Evolutionary conservation across 371 early-diverging fungal species (phyloP), one percentile per base, ranked within the genome.

Genomic region (Mucor sp.): DNA sequence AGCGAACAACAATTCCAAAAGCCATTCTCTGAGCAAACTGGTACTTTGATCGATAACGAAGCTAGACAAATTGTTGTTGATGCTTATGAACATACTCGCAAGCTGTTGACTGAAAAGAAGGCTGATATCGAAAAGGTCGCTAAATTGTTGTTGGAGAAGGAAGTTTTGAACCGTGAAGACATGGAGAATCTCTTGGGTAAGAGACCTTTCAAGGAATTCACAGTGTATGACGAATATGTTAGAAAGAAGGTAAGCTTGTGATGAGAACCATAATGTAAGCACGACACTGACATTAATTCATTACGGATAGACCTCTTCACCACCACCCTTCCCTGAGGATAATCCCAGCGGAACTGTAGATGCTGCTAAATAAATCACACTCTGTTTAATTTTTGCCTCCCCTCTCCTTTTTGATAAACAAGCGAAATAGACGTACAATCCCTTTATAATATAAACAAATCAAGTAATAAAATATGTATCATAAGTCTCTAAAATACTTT

Each of bases 21-120:
- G 81, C 99, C 99, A 15, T 99, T 93, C 79, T 94, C 95, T 37
- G 99, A 99, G 77, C 89, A 91, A 66, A 99, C 99, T 0, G 97
- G 93, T 33, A 86, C 88, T 59, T 68, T 99, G 75, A 99, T 99
- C 65, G 99, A 99, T 78, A 88, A 89, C 63, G 98, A 98, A 78
- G 99, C 93, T 28, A 88, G 98, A 35, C 78, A 77, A 30, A 77
- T 98, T 77, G 90, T 99, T 28, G 79, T 80, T n/a, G 70, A 76
- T 12, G 96, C 98, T 2, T 96, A 96, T 80, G 76, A 86, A 19
- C 83, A 94, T 39, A 98, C 98, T 4, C 75, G 87, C 15, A 66
- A 87, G 21, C 83, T 99, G 43, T 77, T 99, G 64, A 93, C 86
- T 5, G 91, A 94, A 70, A 91, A 90, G 80, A 89, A 87, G 68